Base-by-base conservation (phyloP, 1,284 basidiomycete species). In the Violaceomyces palustris region DNA sequence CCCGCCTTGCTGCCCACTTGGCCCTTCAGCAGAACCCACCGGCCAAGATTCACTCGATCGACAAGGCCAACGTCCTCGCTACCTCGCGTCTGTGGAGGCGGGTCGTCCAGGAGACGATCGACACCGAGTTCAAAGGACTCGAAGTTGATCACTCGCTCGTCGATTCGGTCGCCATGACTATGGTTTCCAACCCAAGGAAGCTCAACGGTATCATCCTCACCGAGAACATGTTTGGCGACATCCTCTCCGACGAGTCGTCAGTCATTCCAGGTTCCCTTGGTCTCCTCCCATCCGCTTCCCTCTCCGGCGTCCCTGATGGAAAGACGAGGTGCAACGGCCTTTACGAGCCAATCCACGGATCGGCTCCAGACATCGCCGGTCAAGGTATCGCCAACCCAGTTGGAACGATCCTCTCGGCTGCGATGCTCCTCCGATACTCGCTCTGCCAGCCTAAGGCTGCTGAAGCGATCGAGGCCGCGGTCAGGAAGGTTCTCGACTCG, bases 61-160 rank as follows among this genome's bases (percentile, higher is more conserved):
- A 99, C 80, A 99, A 99, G 78, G 94, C 94, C 45, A 99, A 99
- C 74, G 94, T 99, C 23, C 82, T 99, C 39, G 94, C 94, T 29
- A 90, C 85, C 65, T 93, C 88, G 30, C 80, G 94, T 36, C 78
- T 99, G 35, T 99, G 94, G 94, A 80, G 94, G 47, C 89, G 85
- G 73, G 68, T 71, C 17, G 70, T 72, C 12, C 63, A 61, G 15
- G 59, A 65, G 43, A 72, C 69, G 18, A 56, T 73, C 32, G 67
- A 72, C 41, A 25, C 30, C 4, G 61, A 73, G 42, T 73, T 72
- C 41, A 43, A 67, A 33, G 67, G 65, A 12, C 38, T 73, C 24
- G 65, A 61, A 28, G 54, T 71, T 2, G 69, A 72, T 43, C 93
- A 99, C 76, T 64, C 67, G 59, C 81, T 97, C 50, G 91, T 98